Evolutionary conservation across 441 rosid genomes (phyloP).

Genomic region (Adansonia gregorii): DNA sequence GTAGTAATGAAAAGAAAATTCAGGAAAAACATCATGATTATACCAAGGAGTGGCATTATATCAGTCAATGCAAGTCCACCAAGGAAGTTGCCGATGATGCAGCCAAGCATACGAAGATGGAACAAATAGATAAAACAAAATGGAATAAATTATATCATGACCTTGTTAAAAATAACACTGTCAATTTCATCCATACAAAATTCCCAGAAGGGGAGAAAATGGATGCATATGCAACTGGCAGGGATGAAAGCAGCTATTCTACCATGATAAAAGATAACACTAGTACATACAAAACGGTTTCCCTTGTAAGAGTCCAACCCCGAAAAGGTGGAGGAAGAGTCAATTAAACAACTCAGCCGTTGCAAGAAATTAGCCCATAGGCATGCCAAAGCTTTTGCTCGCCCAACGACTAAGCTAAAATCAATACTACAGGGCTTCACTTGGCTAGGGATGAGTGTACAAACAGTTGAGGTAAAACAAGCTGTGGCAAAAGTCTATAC

Average conservation of each 20-base stretch:
- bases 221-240: neutral
- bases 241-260: neutral
- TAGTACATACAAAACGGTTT: constrained; percentile 7
- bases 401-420: constrained; percentile 1
- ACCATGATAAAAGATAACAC: neutral
- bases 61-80: neutral
- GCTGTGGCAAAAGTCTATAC: neutral
- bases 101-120: constrained; percentile 12
- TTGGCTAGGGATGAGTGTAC: neutral
- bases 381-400: constrained; percentile 12
- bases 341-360: neutral
- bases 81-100: neutral
- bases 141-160: neutral
- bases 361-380: constrained; percentile 4
- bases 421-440: neutral
- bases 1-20: constrained; percentile 17
- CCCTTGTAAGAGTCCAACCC: constrained; percentile 3
- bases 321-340: constrained; percentile 6
- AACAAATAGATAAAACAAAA: neutral
- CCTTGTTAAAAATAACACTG: neutral
- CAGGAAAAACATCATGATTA: neutral
- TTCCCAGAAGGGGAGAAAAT: neutral
- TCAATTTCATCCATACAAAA: neutral
- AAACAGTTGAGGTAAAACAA: neutral
- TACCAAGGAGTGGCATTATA: neutral